Evolutionary conservation across 192 early-diverging fungal species (phyloP), one percentile per base, ranked within the genome.

Genomic region (Chytriomyces sp.): DNA sequence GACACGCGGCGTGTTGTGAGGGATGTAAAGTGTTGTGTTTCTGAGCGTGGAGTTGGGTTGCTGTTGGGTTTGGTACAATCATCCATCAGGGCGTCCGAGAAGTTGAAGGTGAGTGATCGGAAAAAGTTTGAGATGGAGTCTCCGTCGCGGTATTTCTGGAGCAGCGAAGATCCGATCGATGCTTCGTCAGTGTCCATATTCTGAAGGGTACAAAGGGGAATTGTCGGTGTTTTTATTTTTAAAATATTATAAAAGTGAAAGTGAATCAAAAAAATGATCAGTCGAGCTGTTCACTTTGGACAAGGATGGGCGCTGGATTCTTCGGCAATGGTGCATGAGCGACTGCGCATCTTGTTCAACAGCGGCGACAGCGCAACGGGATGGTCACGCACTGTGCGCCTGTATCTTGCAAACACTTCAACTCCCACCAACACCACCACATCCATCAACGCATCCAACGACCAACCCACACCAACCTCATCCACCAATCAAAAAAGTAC

Each of bases 61-160:
- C 11, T 11, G 35, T 61, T 43, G 10, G 13, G 20, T 16, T 47
- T 70, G 20, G 23, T 9, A 18, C 26, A 24, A 47, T 63, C 71
- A 43, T 46, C 10, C 6, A 23, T 10, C 10, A 75, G 46, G 18
- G 73, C 64, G 6, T 16, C 20, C 18, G 23, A 16, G 9, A 69
- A 69, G n/a, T 45, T 48, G 23, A 75, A 66, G 13, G 61, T 18
- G 45, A 75, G 48, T 9, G 35, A 50, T 20, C 73, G 28, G 26
- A 62, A 62, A 66, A 75, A 75, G 73, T 75, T 75, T 20, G 23
- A n/a, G 63, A 75, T 75, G 7, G 62, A 50, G 35, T 75, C 73
- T 23, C 73, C 73, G 11, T 75, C 73, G 11, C 73, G 73, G 48
- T 75, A 75, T 24, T 66, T 45, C 28, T 75, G 73, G 35, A 75